phyloP scores from a whole-genome alignment of 176 grass and related monocot genomes.

The Poa pratensis region DNA sequence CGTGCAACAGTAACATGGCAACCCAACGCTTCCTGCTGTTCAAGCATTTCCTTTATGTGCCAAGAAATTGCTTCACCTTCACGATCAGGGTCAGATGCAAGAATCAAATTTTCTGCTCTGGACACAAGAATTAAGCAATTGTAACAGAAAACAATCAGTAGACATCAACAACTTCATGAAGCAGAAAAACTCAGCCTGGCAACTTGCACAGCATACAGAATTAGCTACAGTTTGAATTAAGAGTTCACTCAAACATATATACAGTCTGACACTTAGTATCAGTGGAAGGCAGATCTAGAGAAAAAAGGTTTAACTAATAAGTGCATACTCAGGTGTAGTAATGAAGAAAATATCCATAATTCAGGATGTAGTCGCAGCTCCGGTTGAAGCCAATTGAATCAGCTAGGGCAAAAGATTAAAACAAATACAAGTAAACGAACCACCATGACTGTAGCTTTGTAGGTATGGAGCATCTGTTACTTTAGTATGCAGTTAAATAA shows the following conservation, averaged over 20 bases:
- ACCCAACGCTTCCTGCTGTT: slow-evolving; percentile 78
- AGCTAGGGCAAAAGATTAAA: slow-evolving; percentile 12
- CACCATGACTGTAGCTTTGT: slow-evolving; percentile 3
- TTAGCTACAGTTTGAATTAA: slow-evolving; percentile 10
- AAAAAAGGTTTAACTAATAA: slow-evolving; percentile 20
- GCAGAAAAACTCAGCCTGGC: slow-evolving; percentile 3
- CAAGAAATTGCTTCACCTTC: slow-evolving; percentile 99
- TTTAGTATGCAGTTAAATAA: background rate
- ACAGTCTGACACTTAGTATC: slow-evolving; percentile 9
- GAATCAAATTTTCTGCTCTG: slow-evolving; percentile 93
- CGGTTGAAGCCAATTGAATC: background rate
- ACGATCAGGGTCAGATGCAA: slow-evolving; percentile 99
- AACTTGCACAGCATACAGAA: slow-evolving; percentile 3
- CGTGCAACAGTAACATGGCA: slow-evolving; percentile 66
- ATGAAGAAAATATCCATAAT: slow-evolving; percentile 27
- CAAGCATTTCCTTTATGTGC: slow-evolving; percentile 97
- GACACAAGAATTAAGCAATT: slow-evolving; percentile 28
- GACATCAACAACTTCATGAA: slow-evolving; percentile 24
- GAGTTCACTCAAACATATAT: slow-evolving; percentile 10
- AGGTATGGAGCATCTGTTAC: slow-evolving; percentile 22
- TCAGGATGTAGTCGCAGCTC: slow-evolving; percentile 9
- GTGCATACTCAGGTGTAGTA: background rate
- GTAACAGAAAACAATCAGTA: slow-evolving; percentile 32
- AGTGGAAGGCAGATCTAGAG: slow-evolving; percentile 8
- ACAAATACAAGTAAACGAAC: slow-evolving; percentile 21